Conservation (phyloP, 768 basidiomycete species). For the Naganishia antarctica region DNA sequence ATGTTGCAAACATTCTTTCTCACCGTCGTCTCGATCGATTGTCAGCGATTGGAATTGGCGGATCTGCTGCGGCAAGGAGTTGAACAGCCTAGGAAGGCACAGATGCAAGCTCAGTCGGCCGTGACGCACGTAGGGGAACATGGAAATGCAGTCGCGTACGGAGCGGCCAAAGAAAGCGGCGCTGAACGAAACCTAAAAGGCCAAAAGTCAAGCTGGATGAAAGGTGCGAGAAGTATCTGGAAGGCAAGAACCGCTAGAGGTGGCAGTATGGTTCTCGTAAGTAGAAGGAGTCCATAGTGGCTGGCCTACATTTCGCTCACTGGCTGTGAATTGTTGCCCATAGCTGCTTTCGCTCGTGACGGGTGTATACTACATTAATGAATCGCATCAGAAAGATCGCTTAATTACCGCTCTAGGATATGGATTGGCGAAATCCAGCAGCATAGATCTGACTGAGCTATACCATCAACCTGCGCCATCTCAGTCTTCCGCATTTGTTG, state of each 20-base stretch:
- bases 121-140: background rate
- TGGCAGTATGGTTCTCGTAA: conserved; percentile 38
- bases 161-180: background rate
- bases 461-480: conserved; percentile 9
- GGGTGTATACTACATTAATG: conserved; percentile 44
- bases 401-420: background rate
- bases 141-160: background rate
- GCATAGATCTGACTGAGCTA: conserved; percentile 7
- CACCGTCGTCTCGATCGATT: conserved; percentile 73
- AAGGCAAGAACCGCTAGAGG: conserved; percentile 38
- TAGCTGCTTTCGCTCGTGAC: conserved; percentile 39
- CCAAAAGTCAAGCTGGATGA: conserved; percentile 31
- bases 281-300: background rate
- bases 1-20: conserved; percentile 60
- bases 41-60: conserved; percentile 84
- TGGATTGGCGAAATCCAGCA: background rate
- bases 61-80: conserved; percentile 76
- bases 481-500: background rate
- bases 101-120: background rate
- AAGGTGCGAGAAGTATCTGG: conserved; percentile 21
- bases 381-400: conserved; percentile 27
- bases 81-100: conserved; percentile 21
- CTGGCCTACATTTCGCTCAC: no score
- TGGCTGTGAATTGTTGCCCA: no score
- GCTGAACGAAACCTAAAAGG: conserved; percentile 3